These are phyloP conservation scores for Mallotus repandus DNA, from an alignment of 441 rosid species.

Conservation along the genomic window DNA sequence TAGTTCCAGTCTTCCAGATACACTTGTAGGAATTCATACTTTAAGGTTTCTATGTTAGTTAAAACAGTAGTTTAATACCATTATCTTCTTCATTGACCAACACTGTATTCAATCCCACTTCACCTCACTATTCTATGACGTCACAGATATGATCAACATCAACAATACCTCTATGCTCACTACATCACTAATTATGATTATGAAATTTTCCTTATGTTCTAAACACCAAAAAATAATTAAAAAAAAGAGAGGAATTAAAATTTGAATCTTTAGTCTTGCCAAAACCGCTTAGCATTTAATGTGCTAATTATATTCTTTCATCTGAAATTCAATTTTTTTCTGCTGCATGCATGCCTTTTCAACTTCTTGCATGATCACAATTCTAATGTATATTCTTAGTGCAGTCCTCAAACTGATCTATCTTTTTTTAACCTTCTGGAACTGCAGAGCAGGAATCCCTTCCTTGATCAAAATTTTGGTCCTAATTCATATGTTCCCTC, in stretches of 20 bases:
- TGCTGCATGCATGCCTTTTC: background rate
- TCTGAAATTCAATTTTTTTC: background rate
- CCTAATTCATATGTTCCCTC: slow-evolving; percentile 31
- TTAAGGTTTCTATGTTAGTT: background rate
- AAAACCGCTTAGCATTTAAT: background rate
- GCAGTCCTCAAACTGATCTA: background rate
- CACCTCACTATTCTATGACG: background rate
- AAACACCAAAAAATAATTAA: too few relatives aligned
- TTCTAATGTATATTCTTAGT: background rate
- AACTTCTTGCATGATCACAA: background rate
- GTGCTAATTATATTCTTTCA: background rate
- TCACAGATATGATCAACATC: background rate
- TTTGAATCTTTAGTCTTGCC: background rate
- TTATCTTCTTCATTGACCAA: background rate
- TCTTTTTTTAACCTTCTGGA: slow-evolving; percentile 6
- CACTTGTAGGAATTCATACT: background rate
- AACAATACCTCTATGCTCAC: background rate
- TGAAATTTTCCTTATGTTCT: background rate
- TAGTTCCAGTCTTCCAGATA: background rate
- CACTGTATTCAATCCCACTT: background rate
- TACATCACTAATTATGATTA: background rate
- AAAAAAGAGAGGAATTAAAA: too few relatives aligned
- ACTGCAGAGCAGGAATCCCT: slow-evolving; percentile 60
- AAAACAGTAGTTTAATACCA: background rate
- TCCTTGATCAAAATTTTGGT: slow-evolving; percentile 37